Evolutionary conservation across 768 basidiomycete species (phyloP).

Genomic region (Coprinellus aureogranulatus): DNA sequence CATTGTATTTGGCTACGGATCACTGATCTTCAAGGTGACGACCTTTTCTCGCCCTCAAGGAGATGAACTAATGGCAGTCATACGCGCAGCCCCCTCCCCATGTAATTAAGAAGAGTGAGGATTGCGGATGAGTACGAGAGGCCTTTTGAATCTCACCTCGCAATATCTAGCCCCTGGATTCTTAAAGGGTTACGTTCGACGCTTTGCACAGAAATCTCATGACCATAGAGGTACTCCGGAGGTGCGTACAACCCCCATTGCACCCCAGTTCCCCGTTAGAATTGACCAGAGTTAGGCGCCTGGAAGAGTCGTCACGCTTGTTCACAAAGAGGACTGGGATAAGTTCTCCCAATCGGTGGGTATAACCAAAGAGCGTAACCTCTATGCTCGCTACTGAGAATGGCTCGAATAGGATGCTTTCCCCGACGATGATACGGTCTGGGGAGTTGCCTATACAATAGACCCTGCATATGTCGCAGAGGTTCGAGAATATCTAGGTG

Average conservation of each 20-base stretch:
- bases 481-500: constrained; percentile 83
- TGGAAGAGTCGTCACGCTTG: constrained; percentile 85
- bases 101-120: constrained; percentile 60
- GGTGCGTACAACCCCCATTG: constrained; percentile 39
- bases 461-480: constrained; percentile 72
- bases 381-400: background rate
- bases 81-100: constrained; percentile 87
- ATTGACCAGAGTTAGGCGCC: too few species aligned
- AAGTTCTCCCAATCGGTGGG: constrained; percentile 62
- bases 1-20: constrained; percentile 90
- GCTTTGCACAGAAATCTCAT: constrained; percentile 89
- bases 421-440: constrained; percentile 75
- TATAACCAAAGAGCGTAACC: background rate
- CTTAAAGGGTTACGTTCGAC: constrained; percentile 84
- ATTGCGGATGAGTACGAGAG: too few species aligned
- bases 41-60: too few species aligned
- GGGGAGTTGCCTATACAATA: constrained; percentile 90
- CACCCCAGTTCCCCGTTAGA: too few species aligned
- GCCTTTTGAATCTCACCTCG: too few species aligned
- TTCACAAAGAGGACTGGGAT: constrained; percentile 89
- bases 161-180: constrained; percentile 82
- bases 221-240: constrained; percentile 92
- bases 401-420: constrained; percentile 54
- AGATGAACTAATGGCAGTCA: too few species aligned
- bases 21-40: constrained; percentile 84